Evolutionary conservation across 2,329 filamentous ascomycete species (phyloP).

Genomic region (Neurospora crassa): DNA sequence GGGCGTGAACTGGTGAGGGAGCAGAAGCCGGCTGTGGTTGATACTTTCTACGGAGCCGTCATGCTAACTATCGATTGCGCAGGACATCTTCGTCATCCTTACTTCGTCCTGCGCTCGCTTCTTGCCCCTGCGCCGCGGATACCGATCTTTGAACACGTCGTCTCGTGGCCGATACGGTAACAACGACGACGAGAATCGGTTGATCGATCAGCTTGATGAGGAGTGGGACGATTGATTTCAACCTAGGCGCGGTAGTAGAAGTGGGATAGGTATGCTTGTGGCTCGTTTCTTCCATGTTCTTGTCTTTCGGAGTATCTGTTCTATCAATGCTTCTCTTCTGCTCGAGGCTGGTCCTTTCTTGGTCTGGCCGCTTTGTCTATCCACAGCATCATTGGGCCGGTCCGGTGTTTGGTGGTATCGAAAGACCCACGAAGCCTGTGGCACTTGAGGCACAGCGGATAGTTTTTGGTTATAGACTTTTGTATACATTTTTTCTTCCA

Average conservation of each 20-base stretch:
- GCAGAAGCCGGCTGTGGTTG: not conserved
- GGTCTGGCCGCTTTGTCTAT: not conserved
- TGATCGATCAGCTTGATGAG: conserved; percentile 94
- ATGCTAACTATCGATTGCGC: conserved; percentile 3
- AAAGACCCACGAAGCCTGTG: not conserved
- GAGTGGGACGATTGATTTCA: conserved; percentile 74
- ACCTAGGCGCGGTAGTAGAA: not conserved
- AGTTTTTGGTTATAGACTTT: not conserved
- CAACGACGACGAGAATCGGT: conserved; percentile 76
- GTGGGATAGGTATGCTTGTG: not conserved
- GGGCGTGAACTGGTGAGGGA: not conserved
- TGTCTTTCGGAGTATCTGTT: not conserved
- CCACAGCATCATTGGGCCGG: not conserved
- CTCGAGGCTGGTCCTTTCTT: not conserved
- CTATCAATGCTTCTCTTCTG: not conserved
- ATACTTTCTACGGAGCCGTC: not conserved
- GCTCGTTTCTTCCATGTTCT: not conserved
- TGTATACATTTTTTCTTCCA: not conserved
- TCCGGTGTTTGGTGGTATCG: not conserved
- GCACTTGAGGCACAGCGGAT: not conserved
- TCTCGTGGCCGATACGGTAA: conserved; percentile 38
- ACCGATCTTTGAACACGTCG: conserved; percentile 51
- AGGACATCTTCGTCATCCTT: conserved; percentile 59
- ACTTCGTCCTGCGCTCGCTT: conserved; percentile 61
- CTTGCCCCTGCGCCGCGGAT: conserved; percentile 56